These are phyloP conservation scores for Sclerotinia sclerotiorum DNA, from an alignment of 2,329 filamentous ascomycete genomes.

Conservation along the genomic window DNA sequence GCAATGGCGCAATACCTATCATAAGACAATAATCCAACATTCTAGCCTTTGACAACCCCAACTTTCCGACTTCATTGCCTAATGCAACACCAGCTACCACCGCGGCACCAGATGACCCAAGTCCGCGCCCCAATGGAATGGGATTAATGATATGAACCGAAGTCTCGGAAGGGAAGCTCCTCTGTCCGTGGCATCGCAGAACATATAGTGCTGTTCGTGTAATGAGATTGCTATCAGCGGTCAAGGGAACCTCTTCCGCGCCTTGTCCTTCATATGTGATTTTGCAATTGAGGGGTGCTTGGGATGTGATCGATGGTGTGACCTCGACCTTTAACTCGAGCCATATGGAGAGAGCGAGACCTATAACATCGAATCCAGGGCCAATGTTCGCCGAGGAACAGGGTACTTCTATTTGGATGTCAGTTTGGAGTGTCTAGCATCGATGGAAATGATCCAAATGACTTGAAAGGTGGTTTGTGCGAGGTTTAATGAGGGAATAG, in stretches of 20 bases:
- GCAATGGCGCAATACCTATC: slow-evolving; percentile 64
- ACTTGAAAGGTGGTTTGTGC: not conserved
- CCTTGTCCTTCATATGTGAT: slow-evolving; percentile 84
- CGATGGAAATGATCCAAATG: not conserved
- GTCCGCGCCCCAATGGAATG: slow-evolving; percentile 85
- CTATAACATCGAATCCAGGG: slow-evolving; percentile 96
- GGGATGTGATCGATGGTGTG: slow-evolving; percentile 57
- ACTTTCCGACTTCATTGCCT: slow-evolving; percentile 81
- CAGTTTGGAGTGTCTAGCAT: slow-evolving; percentile 8
- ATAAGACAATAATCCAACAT: slow-evolving; percentile 96
- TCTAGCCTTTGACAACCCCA: slow-evolving; percentile 74
- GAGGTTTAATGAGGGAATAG: not conserved
- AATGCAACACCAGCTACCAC: slow-evolving; percentile 95
- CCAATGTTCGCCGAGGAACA: slow-evolving; percentile 98
- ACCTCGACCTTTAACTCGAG: slow-evolving; percentile 85
- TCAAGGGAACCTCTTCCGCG: slow-evolving; percentile 71
- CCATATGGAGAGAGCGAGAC: slow-evolving; percentile 89
- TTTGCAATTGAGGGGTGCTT: slow-evolving; percentile 75
- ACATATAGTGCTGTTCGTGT: slow-evolving; percentile 94
- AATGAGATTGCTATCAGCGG: slow-evolving; percentile 86
- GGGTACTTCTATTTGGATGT: slow-evolving; percentile 57
- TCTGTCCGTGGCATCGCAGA: slow-evolving; percentile 84
- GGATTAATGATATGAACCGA: slow-evolving; percentile 94
- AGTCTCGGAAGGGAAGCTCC: slow-evolving; percentile 79
- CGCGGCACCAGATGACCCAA: slow-evolving; percentile 94